phyloP scores from a whole-genome alignment of 768 basidiomycete genomes.

The Hygrophorus russula region DNA sequence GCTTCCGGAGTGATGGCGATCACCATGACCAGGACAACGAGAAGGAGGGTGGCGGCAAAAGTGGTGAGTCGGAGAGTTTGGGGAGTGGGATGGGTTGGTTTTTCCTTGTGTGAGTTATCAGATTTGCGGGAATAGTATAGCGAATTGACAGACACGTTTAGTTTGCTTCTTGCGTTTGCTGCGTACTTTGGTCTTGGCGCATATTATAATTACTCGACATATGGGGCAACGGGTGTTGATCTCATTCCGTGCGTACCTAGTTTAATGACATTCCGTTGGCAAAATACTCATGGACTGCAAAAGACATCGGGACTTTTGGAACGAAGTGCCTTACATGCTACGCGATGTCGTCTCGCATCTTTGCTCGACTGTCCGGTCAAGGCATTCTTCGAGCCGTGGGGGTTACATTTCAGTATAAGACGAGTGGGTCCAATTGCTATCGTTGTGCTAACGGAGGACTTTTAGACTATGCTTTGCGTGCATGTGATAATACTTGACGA shows the following conservation, averaged over 20 bases:
- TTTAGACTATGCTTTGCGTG: too few species aligned
- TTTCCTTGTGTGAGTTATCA: slow-evolving; percentile 59
- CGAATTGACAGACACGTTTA: slow-evolving; percentile 15
- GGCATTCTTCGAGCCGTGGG: slow-evolving; percentile 50
- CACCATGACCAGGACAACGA: slow-evolving; percentile 13
- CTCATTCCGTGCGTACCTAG: slow-evolving; percentile 61
- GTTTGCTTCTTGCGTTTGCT: slow-evolving; percentile 51
- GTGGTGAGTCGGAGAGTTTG: slow-evolving; percentile 24
- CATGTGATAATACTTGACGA: too few species aligned
- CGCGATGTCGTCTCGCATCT: slow-evolving; percentile 69
- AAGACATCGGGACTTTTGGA: slow-evolving; percentile 86
- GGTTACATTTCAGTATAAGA: slow-evolving; percentile 72
- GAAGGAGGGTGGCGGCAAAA: slow-evolving; percentile 7
- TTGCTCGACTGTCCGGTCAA: slow-evolving; percentile 61
- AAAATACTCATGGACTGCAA: slow-evolving; percentile 4
- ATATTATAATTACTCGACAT: slow-evolving; percentile 82
- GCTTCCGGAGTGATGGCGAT: slow-evolving; percentile 10
- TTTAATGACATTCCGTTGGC: background rate
- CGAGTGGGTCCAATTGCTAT: too few species aligned
- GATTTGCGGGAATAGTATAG: background rate
- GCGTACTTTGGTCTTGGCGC: slow-evolving; percentile 72
- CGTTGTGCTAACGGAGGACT: too few species aligned
- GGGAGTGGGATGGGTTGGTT: slow-evolving; percentile 84
- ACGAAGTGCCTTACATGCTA: slow-evolving; percentile 80
- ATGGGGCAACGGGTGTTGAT: slow-evolving; percentile 75